Evolutionary conservation across 306 rosid species (phyloP), one percentile per base, ranked within the genome.

Genomic region (Lathyrus oleraceus): DNA sequence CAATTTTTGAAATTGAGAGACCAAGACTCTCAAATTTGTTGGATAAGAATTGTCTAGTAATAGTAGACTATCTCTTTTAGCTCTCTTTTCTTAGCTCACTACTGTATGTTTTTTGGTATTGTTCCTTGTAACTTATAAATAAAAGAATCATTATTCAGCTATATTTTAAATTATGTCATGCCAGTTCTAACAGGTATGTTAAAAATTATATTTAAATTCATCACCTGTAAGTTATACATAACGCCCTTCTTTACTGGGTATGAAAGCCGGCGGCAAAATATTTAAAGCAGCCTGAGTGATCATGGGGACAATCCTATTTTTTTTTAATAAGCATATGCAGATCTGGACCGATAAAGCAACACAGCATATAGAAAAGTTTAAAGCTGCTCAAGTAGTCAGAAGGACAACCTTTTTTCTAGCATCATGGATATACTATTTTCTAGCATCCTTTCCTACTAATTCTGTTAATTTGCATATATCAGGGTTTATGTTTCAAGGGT

Each of bases 361-460:
- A 38, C 23, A 52, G 23, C 56, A 48, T 40, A 58, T 39, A 32
- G 6, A 70, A 54, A 27, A 19, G 17, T 57, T 56, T 32, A 72
- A 51, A 49, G 23, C 65, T 48, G 36, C 62, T 44, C 25, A 16
- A 63, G 20, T 35, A 57, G 65, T 59, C 49, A 54, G 13, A 51
- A 59, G 57, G 20, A 67, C 67, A 45, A 17, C 39, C 38, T 53
- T 36, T 48, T 62, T 52, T 53, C 20, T 30, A 10, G 15, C 59
- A 65, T 65, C 17, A 48, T 16, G 48, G 53, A n/a, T 58, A 65
- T 64, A 58, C 36, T 73, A 67, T 72, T 69, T 42, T 71, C 8
- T 65, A 78, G 63, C 58, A 38, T 76, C 27, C 42, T n/a, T 39
- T 67, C 15, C 64, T 70, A 65, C 38, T 16, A 16, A 71, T 51